A percentile compares a stretch with the other conserved stretches of the same genome.
Evolutionary conservation across 495 filamentous ascomycete genomes (phyloP).

Genomic region (Aspergillus sclerotiicarbonarius): DNA sequence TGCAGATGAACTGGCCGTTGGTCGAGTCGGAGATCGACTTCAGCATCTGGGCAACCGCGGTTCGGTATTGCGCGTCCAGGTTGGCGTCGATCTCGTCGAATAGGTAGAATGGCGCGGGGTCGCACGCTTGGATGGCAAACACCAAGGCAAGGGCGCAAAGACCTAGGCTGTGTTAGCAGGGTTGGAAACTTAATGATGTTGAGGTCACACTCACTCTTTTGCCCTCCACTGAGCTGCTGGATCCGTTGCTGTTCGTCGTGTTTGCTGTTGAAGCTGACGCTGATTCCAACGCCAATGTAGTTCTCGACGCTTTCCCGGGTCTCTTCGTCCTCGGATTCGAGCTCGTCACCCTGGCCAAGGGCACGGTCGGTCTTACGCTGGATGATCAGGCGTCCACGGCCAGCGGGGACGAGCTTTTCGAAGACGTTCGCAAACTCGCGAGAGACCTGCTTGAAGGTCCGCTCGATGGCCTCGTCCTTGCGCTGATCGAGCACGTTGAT

Average conservation of each 20-base stretch:
- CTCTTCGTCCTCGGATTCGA: slow-evolving; percentile 61
- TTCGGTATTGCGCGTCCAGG: slow-evolving; percentile 94
- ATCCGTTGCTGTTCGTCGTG: slow-evolving; percentile 97
- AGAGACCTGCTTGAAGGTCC: slow-evolving; percentile 97
- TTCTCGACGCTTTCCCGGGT: slow-evolving; percentile 78
- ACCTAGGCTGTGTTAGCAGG: slow-evolving; percentile 53
- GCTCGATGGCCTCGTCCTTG: slow-evolving; percentile 90
- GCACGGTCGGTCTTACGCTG: slow-evolving; percentile 81
- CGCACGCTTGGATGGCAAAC: slow-evolving; percentile 97
- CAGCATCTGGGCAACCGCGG: slow-evolving; percentile 86
- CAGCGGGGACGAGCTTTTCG: slow-evolving; percentile 90
- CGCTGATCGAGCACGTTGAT: slow-evolving; percentile 89
- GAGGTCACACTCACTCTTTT: slow-evolving; percentile 74
- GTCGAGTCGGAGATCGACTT: slow-evolving; percentile 65
- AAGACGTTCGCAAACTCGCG: slow-evolving; percentile 90
- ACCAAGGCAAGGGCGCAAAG: slow-evolving; percentile 92
- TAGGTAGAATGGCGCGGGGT: slow-evolving; percentile 96
- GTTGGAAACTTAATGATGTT: too few relatives aligned
- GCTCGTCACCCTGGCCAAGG: slow-evolving; percentile 59
- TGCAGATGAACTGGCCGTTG: slow-evolving; percentile 76
- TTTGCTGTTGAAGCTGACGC: slow-evolving; percentile 97
- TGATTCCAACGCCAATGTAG: slow-evolving; percentile 97
- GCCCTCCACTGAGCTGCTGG: slow-evolving; percentile 92
- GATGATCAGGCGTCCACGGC: slow-evolving; percentile 87
- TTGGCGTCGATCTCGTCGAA: slow-evolving; percentile 99